These are phyloP conservation scores for Hysterangium stoloniferum DNA, from an alignment of 768 basidiomycete species.

Conservation along the genomic window DNA sequence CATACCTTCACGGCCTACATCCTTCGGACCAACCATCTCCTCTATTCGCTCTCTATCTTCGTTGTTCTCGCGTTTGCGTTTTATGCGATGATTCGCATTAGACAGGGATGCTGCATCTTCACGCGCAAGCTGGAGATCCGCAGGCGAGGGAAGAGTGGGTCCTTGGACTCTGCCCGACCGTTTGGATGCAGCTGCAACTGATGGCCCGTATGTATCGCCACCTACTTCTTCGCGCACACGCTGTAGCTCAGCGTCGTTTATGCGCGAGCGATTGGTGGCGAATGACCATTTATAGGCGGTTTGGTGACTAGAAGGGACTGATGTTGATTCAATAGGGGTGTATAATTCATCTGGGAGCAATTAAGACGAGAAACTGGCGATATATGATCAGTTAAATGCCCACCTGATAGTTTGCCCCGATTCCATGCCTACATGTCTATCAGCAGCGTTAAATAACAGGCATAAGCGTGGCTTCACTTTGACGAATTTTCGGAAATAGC, in stretches of 20 bases:
- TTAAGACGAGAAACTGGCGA: not conserved
- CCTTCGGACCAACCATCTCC: conserved; percentile 73
- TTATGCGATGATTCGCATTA: conserved; percentile 43
- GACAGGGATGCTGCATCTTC: conserved; percentile 51
- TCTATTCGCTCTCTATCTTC: conserved; percentile 66
- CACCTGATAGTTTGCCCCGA: conserved; percentile 63
- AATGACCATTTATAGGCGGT: conserved; percentile 90
- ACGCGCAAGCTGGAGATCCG: conserved; percentile 61
- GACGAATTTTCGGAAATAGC: conserved; percentile 91
- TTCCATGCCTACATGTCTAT: conserved; percentile 86
- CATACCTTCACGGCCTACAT: conserved; percentile 76
- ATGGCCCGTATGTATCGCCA: conserved; percentile 33
- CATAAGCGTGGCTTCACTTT: conserved; percentile 39
- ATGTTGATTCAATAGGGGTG: conserved; percentile 48
- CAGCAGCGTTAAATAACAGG: no score
- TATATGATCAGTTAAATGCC: conserved; percentile 15
- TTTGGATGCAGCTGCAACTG: conserved; percentile 12
- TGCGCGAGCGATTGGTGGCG: conserved; percentile 53
- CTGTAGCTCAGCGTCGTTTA: conserved; percentile 51
- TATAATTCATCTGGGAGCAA: conserved; percentile 43
- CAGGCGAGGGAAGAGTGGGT: conserved; percentile 59
- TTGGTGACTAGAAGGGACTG: conserved; percentile 52
- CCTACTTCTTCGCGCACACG: conserved; percentile 52
- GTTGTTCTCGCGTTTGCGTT: conserved; percentile 59
- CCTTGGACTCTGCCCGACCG: conserved; percentile 44